Conservation (phyloP, 257 asterid species). For the Primulina huaijiensis region DNA sequence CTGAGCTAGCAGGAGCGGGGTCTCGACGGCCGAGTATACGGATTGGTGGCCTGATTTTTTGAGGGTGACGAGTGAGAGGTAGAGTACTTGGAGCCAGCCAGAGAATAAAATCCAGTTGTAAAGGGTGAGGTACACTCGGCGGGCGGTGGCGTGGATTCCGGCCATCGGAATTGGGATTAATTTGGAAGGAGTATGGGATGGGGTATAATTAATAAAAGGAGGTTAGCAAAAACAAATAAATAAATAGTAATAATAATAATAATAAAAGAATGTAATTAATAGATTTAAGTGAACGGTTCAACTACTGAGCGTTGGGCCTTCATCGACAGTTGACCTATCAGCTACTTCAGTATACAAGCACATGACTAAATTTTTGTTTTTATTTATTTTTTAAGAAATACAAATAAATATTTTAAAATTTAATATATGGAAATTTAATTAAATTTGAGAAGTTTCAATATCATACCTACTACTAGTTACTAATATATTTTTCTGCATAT, state of each 20-base stretch:
- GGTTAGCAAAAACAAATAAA: too few species aligned
- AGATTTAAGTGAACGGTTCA: slow-evolving; percentile 31
- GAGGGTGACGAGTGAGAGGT: slow-evolving; percentile 57
- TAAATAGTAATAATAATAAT: too few species aligned
- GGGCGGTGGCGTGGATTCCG: slow-evolving; percentile 44
- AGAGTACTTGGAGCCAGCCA: slow-evolving; percentile 90
- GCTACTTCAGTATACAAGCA: too few species aligned
- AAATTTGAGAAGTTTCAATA: too few species aligned
- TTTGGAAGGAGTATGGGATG: background rate
- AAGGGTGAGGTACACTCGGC: slow-evolving; percentile 62
- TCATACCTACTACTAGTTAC: too few species aligned
- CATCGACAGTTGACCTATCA: too few species aligned
- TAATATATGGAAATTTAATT: too few species aligned
- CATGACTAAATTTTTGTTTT: too few species aligned
- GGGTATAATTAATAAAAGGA: too few species aligned
- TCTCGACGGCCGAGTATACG: slow-evolving; percentile 77
- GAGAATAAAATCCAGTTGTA: slow-evolving; percentile 78
- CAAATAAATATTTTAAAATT: too few species aligned
- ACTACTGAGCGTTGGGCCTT: slow-evolving; percentile 16
- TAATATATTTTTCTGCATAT: too few species aligned
- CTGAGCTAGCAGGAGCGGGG: slow-evolving; percentile 78
- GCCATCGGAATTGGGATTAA: slow-evolving; percentile 42
- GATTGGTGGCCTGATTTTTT: slow-evolving; percentile 55
- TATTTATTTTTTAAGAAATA: too few species aligned
- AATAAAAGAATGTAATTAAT: slow-evolving; percentile 4